These are phyloP conservation scores for Astrocystis sublimbata DNA, from an alignment of 495 filamentous ascomycete species.

Conservation along the genomic window DNA sequence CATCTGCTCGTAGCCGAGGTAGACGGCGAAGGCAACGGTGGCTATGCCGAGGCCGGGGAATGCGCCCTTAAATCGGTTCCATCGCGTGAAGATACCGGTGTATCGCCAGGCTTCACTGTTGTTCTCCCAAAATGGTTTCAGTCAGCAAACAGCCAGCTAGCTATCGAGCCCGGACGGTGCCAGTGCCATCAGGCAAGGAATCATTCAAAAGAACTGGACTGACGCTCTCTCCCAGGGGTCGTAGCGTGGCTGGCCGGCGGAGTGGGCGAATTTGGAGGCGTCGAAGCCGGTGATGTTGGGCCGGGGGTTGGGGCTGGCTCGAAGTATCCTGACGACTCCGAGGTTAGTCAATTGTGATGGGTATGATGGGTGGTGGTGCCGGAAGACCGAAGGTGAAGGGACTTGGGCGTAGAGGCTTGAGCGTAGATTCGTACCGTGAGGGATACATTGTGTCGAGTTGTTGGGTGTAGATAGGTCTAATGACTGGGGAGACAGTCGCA, in stretches of 20 bases:
- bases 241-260: conserved; percentile 64
- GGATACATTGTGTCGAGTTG: conserved; percentile 41
- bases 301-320: conserved; percentile 40
- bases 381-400: too few species aligned
- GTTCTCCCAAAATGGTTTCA: background rate
- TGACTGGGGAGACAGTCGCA: background rate
- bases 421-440: conserved; percentile 36
- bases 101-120: conserved; percentile 92
- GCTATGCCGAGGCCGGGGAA: conserved; percentile 93
- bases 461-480: conserved; percentile 1
- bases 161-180: conserved; percentile 23
- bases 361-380: too few species aligned
- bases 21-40: conserved; percentile 83
- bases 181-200: too few species aligned
- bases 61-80: conserved; percentile 79
- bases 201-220: conserved; percentile 27
- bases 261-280: conserved; percentile 66
- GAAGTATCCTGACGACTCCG: conserved; percentile 37
- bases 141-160: background rate
- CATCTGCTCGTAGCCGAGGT: conserved; percentile 84
- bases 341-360: background rate
- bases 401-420: background rate
- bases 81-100: conserved; percentile 78
- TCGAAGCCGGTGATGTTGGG: conserved; percentile 85
- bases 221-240: conserved; percentile 89